Conservation (phyloP, 2,329 filamentous ascomycete species). For the Coleophoma crateriformis region DNA sequence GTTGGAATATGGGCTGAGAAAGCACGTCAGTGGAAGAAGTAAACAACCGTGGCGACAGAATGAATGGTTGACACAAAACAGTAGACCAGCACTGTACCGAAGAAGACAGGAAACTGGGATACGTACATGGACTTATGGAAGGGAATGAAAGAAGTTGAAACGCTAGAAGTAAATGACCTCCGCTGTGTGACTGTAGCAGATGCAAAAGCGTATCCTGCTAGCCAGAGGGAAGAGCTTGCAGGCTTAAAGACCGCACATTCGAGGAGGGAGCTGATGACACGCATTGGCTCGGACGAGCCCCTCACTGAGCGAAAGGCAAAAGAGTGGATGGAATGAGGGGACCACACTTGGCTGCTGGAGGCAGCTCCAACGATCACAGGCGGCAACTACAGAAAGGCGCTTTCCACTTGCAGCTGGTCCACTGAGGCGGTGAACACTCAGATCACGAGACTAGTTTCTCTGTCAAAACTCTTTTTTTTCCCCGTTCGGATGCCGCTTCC, state of each 20-base stretch:
- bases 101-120: neutral
- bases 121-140: neutral
- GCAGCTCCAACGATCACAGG: neutral
- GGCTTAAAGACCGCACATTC: slow-evolving; percentile 15
- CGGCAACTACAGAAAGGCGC: neutral
- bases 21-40: neutral
- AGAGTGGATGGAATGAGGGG: slow-evolving; percentile 2
- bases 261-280: slow-evolving; percentile 19
- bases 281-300: slow-evolving; percentile 19
- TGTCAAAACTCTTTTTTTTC: slow-evolving; percentile 1
- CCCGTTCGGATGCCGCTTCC: neutral
- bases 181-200: neutral
- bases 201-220: neutral
- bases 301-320: neutral
- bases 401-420: neutral
- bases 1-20: slow-evolving; percentile 10
- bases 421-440: slow-evolving; percentile 8
- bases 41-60: neutral
- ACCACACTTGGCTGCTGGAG: neutral
- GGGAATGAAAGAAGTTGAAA: neutral
- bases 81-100: neutral
- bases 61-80: neutral
- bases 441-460: neutral
- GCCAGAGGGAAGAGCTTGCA: neutral
- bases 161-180: neutral